Percentiles rank a stretch among this genome's conserved stretches.
phyloP scores from a whole-genome alignment of 305 asterid genomes.

The Fraxinus floribunda region DNA sequence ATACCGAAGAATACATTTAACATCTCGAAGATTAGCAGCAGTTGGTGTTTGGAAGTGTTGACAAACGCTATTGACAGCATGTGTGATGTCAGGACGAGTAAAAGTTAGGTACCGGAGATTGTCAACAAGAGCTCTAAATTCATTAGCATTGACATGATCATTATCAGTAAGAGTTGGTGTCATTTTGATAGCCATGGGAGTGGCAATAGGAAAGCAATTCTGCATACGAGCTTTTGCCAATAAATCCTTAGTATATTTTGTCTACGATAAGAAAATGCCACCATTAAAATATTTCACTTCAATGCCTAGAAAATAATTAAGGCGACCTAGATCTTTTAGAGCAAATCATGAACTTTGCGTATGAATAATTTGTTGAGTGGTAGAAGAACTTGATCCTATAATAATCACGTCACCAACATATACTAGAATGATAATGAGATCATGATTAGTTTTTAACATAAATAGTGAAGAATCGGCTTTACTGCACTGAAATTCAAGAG shows the following conservation, averaged over 20 bases:
- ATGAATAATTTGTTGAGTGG: neutral
- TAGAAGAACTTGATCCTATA: neutral
- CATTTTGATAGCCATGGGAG: neutral
- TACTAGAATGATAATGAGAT: neutral
- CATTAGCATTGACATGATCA: neutral
- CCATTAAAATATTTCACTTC: neutral
- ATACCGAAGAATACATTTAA: no score
- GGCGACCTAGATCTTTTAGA: neutral
- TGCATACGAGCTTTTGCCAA: neutral
- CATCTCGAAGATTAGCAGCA: no score
- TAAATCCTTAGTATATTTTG: neutral
- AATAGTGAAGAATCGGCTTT: no score
- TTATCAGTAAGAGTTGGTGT: neutral
- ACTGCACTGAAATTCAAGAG: neutral
- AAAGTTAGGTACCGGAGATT: neutral
- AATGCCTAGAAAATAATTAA: neutral
- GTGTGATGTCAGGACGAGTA: neutral
- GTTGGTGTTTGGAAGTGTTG: no score
- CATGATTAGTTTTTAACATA: no score
- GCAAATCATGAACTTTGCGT: neutral
- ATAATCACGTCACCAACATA: no score
- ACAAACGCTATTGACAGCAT: neutral
- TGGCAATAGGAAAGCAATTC: neutral
- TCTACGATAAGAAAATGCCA: no score
- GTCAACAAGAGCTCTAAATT: neutral